Evolutionary conservation across 2,329 filamentous ascomycete species (phyloP).

Genomic region (Calonectria fujianensis): DNA sequence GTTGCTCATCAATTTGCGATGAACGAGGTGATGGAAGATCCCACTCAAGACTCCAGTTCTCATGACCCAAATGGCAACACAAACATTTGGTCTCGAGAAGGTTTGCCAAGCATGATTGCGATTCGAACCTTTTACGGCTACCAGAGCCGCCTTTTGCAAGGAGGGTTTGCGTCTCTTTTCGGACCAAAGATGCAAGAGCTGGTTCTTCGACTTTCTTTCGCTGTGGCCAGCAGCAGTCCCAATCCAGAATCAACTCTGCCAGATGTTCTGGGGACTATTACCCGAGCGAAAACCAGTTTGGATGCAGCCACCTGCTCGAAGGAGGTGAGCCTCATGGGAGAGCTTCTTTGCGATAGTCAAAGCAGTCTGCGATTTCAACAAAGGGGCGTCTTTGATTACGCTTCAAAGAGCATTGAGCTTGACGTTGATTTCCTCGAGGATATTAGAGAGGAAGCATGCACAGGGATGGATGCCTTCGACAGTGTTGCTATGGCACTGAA

Average conservation of each 20-base stretch:
- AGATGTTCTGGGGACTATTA: constrained; percentile 52
- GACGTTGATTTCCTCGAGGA: constrained; percentile 73
- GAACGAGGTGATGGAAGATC: constrained; percentile 68
- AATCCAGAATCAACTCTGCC: constrained; percentile 62
- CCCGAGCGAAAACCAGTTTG: constrained; percentile 60
- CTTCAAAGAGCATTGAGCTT: constrained; percentile 67
- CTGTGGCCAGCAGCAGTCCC: constrained; percentile 66
- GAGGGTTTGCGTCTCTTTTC: constrained; percentile 70
- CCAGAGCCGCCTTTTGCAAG: constrained; percentile 70
- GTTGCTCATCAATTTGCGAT: constrained; percentile 73
- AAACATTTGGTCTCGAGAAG: constrained; percentile 68
- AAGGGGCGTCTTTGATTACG: constrained; percentile 71
- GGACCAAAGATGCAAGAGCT: constrained; percentile 72
- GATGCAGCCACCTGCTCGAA: constrained; percentile 68
- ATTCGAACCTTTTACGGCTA: constrained; percentile 72
- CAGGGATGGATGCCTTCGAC: constrained; percentile 74
- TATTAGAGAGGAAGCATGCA: constrained; percentile 71
- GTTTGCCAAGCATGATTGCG: constrained; percentile 69
- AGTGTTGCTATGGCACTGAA: constrained; percentile 59
- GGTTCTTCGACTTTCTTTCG: constrained; percentile 71
- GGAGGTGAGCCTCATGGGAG: constrained; percentile 69
- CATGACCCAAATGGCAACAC: constrained; percentile 42
- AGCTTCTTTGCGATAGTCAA: constrained; percentile 68
- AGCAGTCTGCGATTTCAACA: constrained; percentile 70
- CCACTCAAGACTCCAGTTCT: constrained; percentile 47